phyloP scores from a whole-genome alignment of 2,329 filamentous ascomycete genomes.

The Ceratocystis harringtonii region DNA sequence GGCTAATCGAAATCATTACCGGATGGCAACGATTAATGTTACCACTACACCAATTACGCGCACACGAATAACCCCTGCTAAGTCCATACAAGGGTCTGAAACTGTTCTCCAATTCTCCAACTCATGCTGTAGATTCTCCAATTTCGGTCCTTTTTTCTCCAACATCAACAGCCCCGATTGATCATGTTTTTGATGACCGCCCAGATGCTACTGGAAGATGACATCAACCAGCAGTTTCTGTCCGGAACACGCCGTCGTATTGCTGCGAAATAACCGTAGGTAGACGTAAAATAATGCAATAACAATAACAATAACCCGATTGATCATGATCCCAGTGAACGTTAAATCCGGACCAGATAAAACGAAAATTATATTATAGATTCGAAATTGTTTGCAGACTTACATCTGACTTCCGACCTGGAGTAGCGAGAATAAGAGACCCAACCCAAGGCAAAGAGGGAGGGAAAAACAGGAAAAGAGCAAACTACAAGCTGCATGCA shows the following conservation, averaged over 20 bases:
- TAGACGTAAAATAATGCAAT: too few relatives aligned
- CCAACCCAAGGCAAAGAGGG: background rate
- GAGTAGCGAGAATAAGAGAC: background rate
- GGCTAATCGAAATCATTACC: conserved; percentile 10
- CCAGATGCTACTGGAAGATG: too few relatives aligned
- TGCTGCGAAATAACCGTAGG: too few relatives aligned
- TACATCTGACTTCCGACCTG: background rate
- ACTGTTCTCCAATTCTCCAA: background rate
- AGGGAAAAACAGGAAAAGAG: background rate
- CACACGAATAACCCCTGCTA: background rate
- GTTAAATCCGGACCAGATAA: background rate
- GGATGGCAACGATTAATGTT: conserved; percentile 10
- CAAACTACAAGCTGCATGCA: background rate
- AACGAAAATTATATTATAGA: background rate
- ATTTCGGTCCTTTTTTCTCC: too few relatives aligned
- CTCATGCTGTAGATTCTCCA: background rate
- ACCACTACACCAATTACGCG: conserved; percentile 10
- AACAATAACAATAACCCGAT: too few relatives aligned
- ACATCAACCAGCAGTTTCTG: too few relatives aligned
- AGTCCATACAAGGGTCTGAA: background rate
- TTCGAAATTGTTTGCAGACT: too few relatives aligned
- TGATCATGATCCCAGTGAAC: too few relatives aligned
- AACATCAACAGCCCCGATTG: too few relatives aligned
- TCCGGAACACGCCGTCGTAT: too few relatives aligned
- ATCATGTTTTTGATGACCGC: too few relatives aligned